Percentiles rank a stretch among this genome's conserved stretches.
phyloP scores from a whole-genome alignment of 2,329 filamentous ascomycete genomes.

The Sporothrix brunneoviolacea region DNA sequence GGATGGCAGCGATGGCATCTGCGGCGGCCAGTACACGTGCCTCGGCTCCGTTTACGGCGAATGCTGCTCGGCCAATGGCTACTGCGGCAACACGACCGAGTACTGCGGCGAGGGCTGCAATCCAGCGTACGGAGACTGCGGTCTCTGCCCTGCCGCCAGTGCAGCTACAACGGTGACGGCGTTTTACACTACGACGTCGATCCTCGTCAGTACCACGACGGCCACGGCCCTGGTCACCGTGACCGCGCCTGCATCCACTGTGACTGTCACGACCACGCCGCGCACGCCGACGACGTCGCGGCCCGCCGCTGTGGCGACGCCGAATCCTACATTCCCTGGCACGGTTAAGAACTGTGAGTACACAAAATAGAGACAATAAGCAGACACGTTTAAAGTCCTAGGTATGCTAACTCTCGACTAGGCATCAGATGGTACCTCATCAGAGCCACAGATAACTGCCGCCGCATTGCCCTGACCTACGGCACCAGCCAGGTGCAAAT shows the following conservation, averaged over 20 bases:
- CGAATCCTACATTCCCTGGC: slow-evolving; percentile 7
- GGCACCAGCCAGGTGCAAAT: slow-evolving; percentile 3
- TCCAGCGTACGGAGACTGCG: slow-evolving; percentile 14
- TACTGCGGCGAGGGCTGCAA: slow-evolving; percentile 19
- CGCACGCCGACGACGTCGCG: slow-evolving; percentile 1
- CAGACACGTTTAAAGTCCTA: no score
- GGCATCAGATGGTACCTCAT: slow-evolving; percentile 6
- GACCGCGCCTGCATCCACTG: neutral
- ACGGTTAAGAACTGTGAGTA: slow-evolving; percentile 8
- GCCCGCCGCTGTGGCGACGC: neutral
- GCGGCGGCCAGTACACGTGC: slow-evolving; percentile 17
- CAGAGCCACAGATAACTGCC: slow-evolving; percentile 8
- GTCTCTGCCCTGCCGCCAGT: neutral
- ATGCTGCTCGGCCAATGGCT: slow-evolving; percentile 18
- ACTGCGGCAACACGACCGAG: slow-evolving; percentile 14
- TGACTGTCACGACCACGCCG: neutral
- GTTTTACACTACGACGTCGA: neutral
- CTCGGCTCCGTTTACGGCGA: slow-evolving; percentile 13
- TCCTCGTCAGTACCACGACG: neutral
- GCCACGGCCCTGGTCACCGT: neutral
- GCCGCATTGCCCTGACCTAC: slow-evolving; percentile 3
- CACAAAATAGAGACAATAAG: neutral
- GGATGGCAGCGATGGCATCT: slow-evolving; percentile 16
- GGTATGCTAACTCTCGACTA: no score
- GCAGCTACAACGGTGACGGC: slow-evolving; percentile 5